Evolutionary conservation across 1,284 basidiomycete genomes (phyloP).

Genomic region (Bjerkandera adusta): DNA sequence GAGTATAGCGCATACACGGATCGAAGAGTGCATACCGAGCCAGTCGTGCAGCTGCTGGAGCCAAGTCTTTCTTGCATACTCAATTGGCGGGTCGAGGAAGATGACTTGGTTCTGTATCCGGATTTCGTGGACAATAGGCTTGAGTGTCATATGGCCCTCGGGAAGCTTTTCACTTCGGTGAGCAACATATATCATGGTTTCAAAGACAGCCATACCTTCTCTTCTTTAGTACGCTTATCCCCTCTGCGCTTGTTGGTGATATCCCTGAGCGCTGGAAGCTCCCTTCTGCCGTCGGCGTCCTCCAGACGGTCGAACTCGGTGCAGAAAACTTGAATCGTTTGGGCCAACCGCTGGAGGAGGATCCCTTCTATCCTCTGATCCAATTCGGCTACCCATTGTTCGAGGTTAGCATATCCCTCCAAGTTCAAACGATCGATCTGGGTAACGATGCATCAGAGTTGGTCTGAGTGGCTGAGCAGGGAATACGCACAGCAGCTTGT

Average conservation of each 20-base stretch:
- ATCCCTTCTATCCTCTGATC: slow-evolving; percentile 87
- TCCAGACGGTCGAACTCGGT: slow-evolving; percentile 73
- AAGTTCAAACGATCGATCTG: slow-evolving; percentile 93
- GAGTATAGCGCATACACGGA: background rate
- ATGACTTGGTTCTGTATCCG: slow-evolving; percentile 99
- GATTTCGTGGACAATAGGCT: slow-evolving; percentile 91
- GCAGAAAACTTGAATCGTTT: slow-evolving; percentile 88
- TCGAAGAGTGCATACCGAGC: slow-evolving; percentile 55
- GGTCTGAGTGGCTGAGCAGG: background rate
- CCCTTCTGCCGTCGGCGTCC: slow-evolving; percentile 61
- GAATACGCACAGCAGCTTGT: slow-evolving; percentile 74
- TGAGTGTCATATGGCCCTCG: slow-evolving; percentile 70
- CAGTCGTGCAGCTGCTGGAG: slow-evolving; percentile 89
- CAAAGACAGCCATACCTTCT: slow-evolving; percentile 50
- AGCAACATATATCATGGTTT: slow-evolving; percentile 4
- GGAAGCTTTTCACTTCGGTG: slow-evolving; percentile 23
- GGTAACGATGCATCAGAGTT: background rate
- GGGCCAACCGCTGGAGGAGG: slow-evolving; percentile 73
- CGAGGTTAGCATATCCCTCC: slow-evolving; percentile 97
- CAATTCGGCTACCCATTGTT: slow-evolving; percentile 90
- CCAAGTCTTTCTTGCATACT: slow-evolving; percentile 91
- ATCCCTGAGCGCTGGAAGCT: slow-evolving; percentile 47
- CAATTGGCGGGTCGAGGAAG: slow-evolving; percentile 96
- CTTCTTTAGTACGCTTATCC: slow-evolving; percentile 69
- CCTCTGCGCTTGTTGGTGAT: slow-evolving; percentile 57